These are phyloP conservation scores for Diplosphaera chodatii DNA, from an alignment of 139 green algal species.

Conservation along the genomic window DNA sequence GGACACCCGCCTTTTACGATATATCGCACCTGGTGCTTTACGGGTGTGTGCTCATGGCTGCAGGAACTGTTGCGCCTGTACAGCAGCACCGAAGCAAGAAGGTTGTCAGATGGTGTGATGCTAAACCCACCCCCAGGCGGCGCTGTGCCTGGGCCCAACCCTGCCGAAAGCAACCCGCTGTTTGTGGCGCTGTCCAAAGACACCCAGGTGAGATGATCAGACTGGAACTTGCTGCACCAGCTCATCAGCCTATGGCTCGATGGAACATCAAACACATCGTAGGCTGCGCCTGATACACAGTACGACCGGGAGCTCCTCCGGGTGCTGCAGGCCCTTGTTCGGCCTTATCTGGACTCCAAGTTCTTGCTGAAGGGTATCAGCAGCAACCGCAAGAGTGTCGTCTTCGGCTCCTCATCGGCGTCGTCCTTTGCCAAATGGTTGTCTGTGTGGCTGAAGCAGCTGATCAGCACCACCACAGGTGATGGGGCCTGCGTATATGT, in stretches of 20 bases:
- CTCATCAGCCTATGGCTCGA: too few relatives aligned
- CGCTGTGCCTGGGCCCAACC: background rate
- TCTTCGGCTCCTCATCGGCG: constrained; percentile 13
- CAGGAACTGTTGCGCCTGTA: constrained; percentile 35
- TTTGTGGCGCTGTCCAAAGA: constrained; percentile 49
- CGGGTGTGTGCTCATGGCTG: background rate
- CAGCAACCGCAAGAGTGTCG: constrained; percentile 1
- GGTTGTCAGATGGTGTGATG: too few relatives aligned
- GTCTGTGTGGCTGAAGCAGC: constrained; percentile 55
- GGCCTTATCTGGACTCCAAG: constrained; percentile 46
- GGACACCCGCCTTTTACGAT: too few relatives aligned
- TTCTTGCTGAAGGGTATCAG: constrained; percentile 8
- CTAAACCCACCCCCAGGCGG: background rate
- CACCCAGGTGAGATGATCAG: constrained; percentile 32
- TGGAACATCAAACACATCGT: too few relatives aligned
- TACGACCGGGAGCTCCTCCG: background rate
- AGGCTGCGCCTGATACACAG: too few relatives aligned
- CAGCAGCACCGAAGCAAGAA: too few relatives aligned
- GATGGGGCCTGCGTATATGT: background rate
- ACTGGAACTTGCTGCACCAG: too few relatives aligned
- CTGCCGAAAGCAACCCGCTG: constrained; percentile 35
- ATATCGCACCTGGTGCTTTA: too few relatives aligned
- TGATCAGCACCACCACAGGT: constrained; percentile 38
- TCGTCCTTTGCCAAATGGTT: constrained; percentile 71
- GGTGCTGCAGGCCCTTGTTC: constrained; percentile 29